phyloP scores from a whole-genome alignment of 208 protist genomes.

The Crithidia bombi region DNA sequence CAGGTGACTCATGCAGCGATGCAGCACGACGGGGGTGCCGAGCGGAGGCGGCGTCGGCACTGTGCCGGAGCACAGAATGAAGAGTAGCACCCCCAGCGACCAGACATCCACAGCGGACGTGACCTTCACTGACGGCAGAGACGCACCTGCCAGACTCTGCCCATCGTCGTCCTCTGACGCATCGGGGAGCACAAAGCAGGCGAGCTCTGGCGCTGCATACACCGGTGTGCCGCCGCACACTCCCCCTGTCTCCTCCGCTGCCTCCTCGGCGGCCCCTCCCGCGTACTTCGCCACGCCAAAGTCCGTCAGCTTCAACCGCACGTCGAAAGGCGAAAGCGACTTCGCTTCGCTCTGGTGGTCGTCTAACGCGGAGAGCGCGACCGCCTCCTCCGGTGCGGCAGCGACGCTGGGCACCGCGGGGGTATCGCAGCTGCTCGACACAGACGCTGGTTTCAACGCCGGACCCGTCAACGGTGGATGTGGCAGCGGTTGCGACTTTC shows the following conservation, averaged over 20 bases:
- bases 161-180: not conserved
- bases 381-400: not conserved
- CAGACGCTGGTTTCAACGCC: not conserved
- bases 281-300: slow-evolving; percentile 80
- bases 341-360: slow-evolving; percentile 49
- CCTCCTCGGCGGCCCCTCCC: slow-evolving; percentile 22
- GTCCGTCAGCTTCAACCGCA: slow-evolving; percentile 73
- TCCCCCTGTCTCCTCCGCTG: slow-evolving; percentile 11
- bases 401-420: too few relatives aligned
- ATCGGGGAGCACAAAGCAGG: not conserved
- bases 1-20: slow-evolving; percentile 39
- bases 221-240: slow-evolving; percentile 46
- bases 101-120: slow-evolving; percentile 63
- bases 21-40: slow-evolving; percentile 25
- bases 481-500: not conserved
- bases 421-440: not conserved
- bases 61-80: slow-evolving; percentile 74
- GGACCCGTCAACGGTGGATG: not conserved
- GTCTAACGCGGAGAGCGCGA: slow-evolving; percentile 37
- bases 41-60: slow-evolving; percentile 39
- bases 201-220: slow-evolving; percentile 80
- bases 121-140: slow-evolving; percentile 1
- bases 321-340: slow-evolving; percentile 43
- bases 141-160: not conserved
- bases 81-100: slow-evolving; percentile 78